Base-by-base conservation (phyloP, 371 early-diverging fungal genomes). In the Mortierella sp. region DNA sequence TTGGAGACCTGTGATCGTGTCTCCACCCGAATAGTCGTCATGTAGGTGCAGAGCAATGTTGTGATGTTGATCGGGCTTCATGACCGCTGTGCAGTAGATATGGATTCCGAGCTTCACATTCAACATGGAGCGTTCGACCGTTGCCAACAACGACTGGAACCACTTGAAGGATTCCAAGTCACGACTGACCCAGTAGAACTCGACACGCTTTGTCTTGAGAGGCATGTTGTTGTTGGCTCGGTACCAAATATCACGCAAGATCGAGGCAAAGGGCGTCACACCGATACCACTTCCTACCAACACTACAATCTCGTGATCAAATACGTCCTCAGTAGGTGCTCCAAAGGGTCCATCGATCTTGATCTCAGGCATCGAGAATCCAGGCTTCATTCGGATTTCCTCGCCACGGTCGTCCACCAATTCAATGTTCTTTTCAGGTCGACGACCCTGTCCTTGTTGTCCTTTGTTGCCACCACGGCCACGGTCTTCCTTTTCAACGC, bases 321-420 rank as follows among this genome's bases (percentile, higher is more conserved):
- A 93, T 58, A 93, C 93, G 76, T 95, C 95, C 72, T 95, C 95
- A 4, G 92, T 89, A 1, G 96, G 94, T 19, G 92, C 85, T 5
- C 96, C 96, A 82, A 91, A 96, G 25, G 95, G 93, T 25, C 96
- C 96, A 74, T 96, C 96, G 60, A 96, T 81, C 85, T 86, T 83
- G 72, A 95, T 83, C 18, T 61, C 65, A n/a, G 95, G 90, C 67
- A 87, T 72, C 7, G 67, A 60, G 52, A 71, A 68, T 63, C 71
- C 76, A 60, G 71, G 64, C 1, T 71, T 66, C 37, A 75, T 45
- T 16, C 61, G 76, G 37, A 75, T 75, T 62, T 75, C 76, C 58
- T 75, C 61, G 7, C 76, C 76, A n/a, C 76, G 76, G 45, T 75
- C 76, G 30, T 75, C 65, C 15, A 75, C 48, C 37, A 71, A 37